Percentiles rank a stretch among this genome's conserved stretches.
Conservation (phyloP, 2,329 filamentous ascomycete genomes). For the Knoxdaviesia proteae region DNA sequence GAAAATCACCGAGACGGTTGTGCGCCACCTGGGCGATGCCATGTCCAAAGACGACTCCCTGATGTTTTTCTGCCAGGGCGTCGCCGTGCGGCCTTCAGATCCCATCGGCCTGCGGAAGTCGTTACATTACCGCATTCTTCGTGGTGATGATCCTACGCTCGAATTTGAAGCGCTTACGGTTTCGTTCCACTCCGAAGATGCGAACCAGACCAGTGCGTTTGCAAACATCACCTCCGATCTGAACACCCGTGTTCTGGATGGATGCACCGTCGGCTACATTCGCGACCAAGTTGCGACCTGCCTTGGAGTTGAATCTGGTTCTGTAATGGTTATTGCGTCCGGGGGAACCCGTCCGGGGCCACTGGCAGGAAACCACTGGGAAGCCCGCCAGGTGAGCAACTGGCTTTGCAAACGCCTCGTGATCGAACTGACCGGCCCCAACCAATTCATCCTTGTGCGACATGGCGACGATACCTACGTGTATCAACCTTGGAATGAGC, state of each 20-base stretch:
- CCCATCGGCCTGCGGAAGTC: too few relatives aligned
- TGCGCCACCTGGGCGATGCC: too few relatives aligned
- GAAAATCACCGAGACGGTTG: too few relatives aligned
- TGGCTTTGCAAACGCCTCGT: not conserved
- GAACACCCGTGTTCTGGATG: not conserved
- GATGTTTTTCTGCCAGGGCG: too few relatives aligned
- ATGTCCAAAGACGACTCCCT: too few relatives aligned
- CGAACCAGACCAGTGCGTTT: too few relatives aligned
- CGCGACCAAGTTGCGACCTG: not conserved
- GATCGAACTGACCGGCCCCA: not conserved
- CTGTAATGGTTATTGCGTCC: not conserved
- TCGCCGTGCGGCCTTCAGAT: too few relatives aligned
- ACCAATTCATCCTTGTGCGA: not conserved
- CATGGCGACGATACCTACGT: not conserved
- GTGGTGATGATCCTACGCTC: too few relatives aligned
- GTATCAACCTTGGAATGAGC: not conserved
- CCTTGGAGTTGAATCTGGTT: not conserved
- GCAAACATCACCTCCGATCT: too few relatives aligned
- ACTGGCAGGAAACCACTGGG: conserved; percentile 1
- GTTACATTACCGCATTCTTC: too few relatives aligned
- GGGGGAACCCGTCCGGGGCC: not conserved
- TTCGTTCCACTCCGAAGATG: too few relatives aligned
- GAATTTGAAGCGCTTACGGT: too few relatives aligned
- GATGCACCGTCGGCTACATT: not conserved
- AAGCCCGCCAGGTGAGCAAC: not conserved